Base-by-base conservation (phyloP, 139 green algal genomes). In the Spirogloea muscicola region DNA sequence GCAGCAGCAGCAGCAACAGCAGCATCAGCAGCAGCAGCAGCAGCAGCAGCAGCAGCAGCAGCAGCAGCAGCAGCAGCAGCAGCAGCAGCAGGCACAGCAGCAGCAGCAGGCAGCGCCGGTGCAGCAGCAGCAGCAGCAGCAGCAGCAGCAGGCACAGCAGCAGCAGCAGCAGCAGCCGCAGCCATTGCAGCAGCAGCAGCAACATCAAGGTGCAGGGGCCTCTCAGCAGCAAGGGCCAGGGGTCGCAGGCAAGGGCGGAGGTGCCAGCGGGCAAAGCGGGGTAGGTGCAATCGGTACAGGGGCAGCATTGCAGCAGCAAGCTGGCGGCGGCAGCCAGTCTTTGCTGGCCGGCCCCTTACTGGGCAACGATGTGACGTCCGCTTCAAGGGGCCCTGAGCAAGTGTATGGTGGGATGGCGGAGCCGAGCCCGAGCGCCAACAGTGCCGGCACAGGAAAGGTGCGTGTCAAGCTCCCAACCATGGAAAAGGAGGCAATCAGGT, bases 391-490 rank as follows among this genome's bases (percentile, higher is more conserved):
- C n/a, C n/a, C n/a, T n/a, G n/a, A n/a, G n/a, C n/a, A n/a, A n/a
- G n/a, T n/a, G n/a, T n/a, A n/a, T n/a, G n/a, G n/a, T 40, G 59
- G 59, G 48, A 27, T 38, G n/a, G 25, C 34, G n/a, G 59, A 43
- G 59, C 13, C 59, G 5, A 68, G 37, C 9, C 59, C 59, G 29
- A 68, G 59, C 46, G 59, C 37, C 6, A 68, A 29, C 41, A 68
- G 59, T 38, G 48, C 59, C 43, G 59, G 59, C 27, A 58, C 59
- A 27, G 25, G 29, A 51, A 68, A 68, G 59, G 59, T 68, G 6
- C 5, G 52, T 21, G n/a, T n/a, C n/a, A n/a, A n/a, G n/a, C n/a
- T n/a, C n/a, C n/a, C n/a, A n/a, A n/a, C n/a, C n/a, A n/a, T n/a
- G n/a, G n/a, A n/a, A n/a, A n/a, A n/a, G n/a, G n/a, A n/a, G n/a